A percentile compares a stretch with the other conserved stretches of the same genome.
These are phyloP conservation scores for Basidiobolus meristosporus DNA, from an alignment of 371 early-diverging fungal genomes.

Conservation along the genomic window DNA sequence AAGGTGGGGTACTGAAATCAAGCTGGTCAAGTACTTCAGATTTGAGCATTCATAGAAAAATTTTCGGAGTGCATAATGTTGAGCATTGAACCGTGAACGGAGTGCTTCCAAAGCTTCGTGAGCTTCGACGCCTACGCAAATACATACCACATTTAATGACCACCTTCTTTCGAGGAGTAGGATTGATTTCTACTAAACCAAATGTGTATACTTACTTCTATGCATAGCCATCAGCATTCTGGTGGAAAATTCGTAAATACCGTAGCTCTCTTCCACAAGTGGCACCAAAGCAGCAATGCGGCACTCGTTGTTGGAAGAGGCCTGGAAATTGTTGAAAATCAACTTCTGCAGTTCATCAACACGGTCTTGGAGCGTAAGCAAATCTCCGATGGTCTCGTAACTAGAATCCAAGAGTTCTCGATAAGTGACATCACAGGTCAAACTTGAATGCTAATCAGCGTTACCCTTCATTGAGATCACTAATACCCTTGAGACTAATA, in stretches of 20 bases:
- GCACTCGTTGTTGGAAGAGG: conserved; percentile 80
- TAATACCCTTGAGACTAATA: conserved; percentile 73
- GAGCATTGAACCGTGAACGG: conserved; percentile 62
- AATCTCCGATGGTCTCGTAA: conserved; percentile 86
- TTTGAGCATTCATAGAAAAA: conserved; percentile 86
- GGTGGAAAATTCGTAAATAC: conserved; percentile 86
- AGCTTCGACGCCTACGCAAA: too few relatives aligned
- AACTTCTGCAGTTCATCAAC: conserved; percentile 79
- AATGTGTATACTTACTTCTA: conserved; percentile 49
- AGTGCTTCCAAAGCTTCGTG: conserved; percentile 79
- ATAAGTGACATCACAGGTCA: too few relatives aligned
- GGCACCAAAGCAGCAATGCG: conserved; percentile 90
- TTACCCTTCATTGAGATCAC: conserved; percentile 96
- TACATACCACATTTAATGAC: too few relatives aligned
- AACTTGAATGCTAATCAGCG: too few relatives aligned
- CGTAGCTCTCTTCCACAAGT: conserved; percentile 87
- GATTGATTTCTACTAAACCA: neutral
- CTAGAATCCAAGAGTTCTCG: too few relatives aligned
- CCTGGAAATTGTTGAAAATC: conserved; percentile 68
- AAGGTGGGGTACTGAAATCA: conserved; percentile 80
- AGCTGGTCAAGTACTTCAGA: conserved; percentile 75
- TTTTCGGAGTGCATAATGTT: conserved; percentile 66
- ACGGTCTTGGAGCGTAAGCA: conserved; percentile 76
- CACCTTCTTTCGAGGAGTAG: too few relatives aligned
- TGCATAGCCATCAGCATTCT: conserved; percentile 94